Base-by-base conservation (phyloP, 2,329 filamentous ascomycete species). In the Cyclaneusma minus region DNA sequence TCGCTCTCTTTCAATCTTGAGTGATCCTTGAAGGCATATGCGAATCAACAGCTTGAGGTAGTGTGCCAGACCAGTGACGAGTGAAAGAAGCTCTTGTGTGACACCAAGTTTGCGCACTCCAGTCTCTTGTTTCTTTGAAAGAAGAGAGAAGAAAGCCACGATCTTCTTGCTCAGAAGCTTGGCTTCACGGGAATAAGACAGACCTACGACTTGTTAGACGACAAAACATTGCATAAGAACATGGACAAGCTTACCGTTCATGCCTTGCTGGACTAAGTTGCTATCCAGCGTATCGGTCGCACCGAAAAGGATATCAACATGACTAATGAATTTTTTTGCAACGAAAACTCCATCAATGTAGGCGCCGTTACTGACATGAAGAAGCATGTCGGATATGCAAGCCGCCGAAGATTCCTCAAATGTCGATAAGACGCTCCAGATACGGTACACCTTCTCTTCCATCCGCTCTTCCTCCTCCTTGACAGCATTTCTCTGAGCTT, bases 81-180 rank as follows among this genome's bases (percentile, higher is more conserved):
- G 65, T 5, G 87, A 92, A n/a, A 98, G 57, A n/a, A 98, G 65
- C 49, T 98, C 89, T 50, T 98, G 89, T 6, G 89, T 98, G 16
- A 98, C 89, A 22, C 89, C 89, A 21, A 95, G 69, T 48, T 94
- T 89, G 31, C 82, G 68, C 19, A 81, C 73, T n/a, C 78, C 81
- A 6, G 75, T 82, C 44, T 94, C 85, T 47, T 95, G 87, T 2
- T 85, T 89, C 50, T 93, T 93, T 5, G 87, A 92, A 6, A 98
- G 63, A 11, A 98, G 60, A 8, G 84, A 84, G 50, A 98, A 98
- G 60, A 98, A 98, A 14, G 87, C 82, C 5, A 98, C 89, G 29
- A 98, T 92, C 54, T 98, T 98, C 55, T 98, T 98, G 62, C 89
- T 98, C n/a, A 98, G 68, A 26, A 98, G 64, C 54, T 98, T 98